phyloP scores from a whole-genome alignment of 176 grass and related monocot genomes.

The Carex littledalei region DNA sequence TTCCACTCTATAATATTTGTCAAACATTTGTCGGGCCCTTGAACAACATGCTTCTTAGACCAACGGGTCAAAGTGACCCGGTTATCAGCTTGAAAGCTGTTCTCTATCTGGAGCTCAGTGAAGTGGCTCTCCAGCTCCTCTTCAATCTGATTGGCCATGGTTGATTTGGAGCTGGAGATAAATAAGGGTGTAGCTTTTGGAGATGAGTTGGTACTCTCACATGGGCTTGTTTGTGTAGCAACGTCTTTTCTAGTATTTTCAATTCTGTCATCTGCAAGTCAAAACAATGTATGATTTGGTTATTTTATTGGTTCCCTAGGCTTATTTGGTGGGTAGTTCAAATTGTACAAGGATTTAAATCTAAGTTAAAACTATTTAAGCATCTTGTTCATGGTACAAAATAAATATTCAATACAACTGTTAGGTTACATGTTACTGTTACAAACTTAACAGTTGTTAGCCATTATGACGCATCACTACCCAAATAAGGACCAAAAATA shows the following conservation, averaged over 20 bases:
- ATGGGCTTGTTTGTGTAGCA: conserved; percentile 88
- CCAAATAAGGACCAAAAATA: not conserved
- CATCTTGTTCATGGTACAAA: not conserved
- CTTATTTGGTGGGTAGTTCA: not conserved
- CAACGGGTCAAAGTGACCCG: conserved; percentile 73
- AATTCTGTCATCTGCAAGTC: conserved; percentile 46
- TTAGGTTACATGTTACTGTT: not conserved
- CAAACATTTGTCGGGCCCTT: conserved; percentile 44
- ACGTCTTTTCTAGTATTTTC: conserved; percentile 58
- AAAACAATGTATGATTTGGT: conserved; percentile 22
- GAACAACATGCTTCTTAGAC: conserved; percentile 76
- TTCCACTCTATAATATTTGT: conserved; percentile 73
- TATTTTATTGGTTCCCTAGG: not conserved
- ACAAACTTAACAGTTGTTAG: not conserved
- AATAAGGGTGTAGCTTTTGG: conserved; percentile 40
- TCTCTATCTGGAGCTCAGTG: conserved; percentile 74
- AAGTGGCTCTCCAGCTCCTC: conserved; percentile 50
- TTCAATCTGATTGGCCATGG: conserved; percentile 17
- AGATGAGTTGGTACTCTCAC: conserved; percentile 52
- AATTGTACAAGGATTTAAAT: conserved; percentile 3
- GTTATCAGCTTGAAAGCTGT: conserved; percentile 64
- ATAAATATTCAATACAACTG: not conserved
- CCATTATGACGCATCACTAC: not conserved
- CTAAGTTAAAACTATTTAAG: not conserved
- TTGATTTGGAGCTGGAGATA: conserved; percentile 23